A percentile compares a stretch with the other conserved stretches of the same genome.
Conservation (phyloP, 768 basidiomycete species). For the Naganishia vaughanmartiniae region DNA sequence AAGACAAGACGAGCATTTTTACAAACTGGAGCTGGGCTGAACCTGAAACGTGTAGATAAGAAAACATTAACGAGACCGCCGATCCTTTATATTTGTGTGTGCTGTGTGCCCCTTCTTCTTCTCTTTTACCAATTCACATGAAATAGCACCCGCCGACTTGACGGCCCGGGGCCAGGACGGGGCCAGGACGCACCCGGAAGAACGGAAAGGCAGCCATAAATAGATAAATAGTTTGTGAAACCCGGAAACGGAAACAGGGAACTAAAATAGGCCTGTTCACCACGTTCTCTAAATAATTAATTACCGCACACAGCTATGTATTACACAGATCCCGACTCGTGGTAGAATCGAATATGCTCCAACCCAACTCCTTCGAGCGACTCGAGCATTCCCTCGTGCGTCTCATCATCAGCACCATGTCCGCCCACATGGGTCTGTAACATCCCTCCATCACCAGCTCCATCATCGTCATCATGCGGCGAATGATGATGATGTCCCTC, state of each 20-base stretch:
- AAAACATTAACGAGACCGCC: neutral
- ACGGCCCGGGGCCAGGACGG: too few relatives aligned
- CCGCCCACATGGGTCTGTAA: neutral
- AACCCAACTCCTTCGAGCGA: conserved; percentile 3
- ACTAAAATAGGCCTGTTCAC: too few relatives aligned
- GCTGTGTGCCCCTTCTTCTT: too few relatives aligned
- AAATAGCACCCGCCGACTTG: neutral
- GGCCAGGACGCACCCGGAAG: conserved; percentile 1
- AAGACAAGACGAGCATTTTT: neutral
- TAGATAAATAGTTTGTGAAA: too few relatives aligned
- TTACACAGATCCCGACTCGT: neutral
- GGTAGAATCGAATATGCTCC: conserved; percentile 1
- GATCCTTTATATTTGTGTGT: too few relatives aligned
- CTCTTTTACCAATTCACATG: neutral
- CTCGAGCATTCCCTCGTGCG: conserved; percentile 8
- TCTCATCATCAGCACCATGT: neutral
- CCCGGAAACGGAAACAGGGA: too few relatives aligned
- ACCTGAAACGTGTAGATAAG: neutral
- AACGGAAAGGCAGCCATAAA: neutral
- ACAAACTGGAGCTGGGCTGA: neutral
- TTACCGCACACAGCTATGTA: neutral
- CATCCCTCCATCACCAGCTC: neutral
- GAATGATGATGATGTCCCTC: conserved; percentile 9
- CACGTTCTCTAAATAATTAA: too few relatives aligned
- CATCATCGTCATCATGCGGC: neutral